phyloP scores from a whole-genome alignment of 2,329 filamentous ascomycete genomes.

The Sphaceloma murrayae region DNA sequence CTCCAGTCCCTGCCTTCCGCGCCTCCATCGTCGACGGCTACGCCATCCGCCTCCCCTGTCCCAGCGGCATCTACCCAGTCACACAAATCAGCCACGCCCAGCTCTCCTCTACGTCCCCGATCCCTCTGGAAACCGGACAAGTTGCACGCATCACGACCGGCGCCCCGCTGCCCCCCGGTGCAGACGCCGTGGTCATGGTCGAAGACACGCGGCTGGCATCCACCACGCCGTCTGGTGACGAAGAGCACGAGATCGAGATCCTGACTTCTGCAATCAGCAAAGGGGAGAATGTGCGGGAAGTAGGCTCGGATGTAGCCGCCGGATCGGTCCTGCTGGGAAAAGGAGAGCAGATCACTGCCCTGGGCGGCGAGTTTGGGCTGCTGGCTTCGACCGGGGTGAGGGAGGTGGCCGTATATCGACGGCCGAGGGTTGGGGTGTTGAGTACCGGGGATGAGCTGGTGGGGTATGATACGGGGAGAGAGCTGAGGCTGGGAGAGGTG shows the following conservation, averaged over 20 bases:
- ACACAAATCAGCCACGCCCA: conserved; percentile 78
- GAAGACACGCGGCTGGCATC: conserved; percentile 77
- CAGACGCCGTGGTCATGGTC: conserved; percentile 91
- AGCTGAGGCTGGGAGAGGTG: conserved; percentile 70
- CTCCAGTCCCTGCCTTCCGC: conserved; percentile 83
- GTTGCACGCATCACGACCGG: conserved; percentile 91
- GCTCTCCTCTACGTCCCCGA: conserved; percentile 48
- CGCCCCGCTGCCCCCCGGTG: conserved; percentile 77
- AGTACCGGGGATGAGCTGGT: conserved; percentile 95
- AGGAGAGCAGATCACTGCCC: conserved; percentile 73
- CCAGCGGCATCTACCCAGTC: conserved; percentile 72
- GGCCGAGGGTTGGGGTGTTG: conserved; percentile 72
- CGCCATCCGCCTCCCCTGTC: conserved; percentile 56
- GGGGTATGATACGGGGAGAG: conserved; percentile 53
- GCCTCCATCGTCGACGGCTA: conserved; percentile 98
- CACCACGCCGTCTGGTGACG: conserved; percentile 66
- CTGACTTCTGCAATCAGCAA: conserved; percentile 63
- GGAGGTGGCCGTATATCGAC: conserved; percentile 61
- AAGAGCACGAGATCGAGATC: conserved; percentile 84
- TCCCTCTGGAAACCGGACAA: conserved; percentile 58
- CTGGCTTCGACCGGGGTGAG: conserved; percentile 73
- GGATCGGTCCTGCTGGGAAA: conserved; percentile 61
- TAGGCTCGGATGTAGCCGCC: conserved; percentile 74
- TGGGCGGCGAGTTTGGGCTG: conserved; percentile 85
- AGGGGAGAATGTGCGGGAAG: conserved; percentile 81